Evolutionary conservation across 179 eudicot species (phyloP), one percentile per base, ranked within the genome.

Genomic region (Amaranthus tricolor): DNA sequence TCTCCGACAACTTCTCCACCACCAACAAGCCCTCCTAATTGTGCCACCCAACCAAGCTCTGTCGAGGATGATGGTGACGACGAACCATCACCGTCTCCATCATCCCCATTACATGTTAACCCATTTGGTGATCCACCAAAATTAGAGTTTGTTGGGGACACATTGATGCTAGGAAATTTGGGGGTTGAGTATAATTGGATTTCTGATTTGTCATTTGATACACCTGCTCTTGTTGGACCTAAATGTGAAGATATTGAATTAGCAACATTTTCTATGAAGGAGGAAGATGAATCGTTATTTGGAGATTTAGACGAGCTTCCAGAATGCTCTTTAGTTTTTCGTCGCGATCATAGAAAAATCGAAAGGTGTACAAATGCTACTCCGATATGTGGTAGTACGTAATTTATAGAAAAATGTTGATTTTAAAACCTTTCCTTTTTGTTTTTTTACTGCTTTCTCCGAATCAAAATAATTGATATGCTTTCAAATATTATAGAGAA

Each of bases 231-330:
- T 7, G 81, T 82, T 76, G 83, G 83, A 3, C 85, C 83, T n/a
- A 71, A 47, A n/a, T 79, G 66, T 19, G 85, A 62, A 0, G 83
- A 84, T 51, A 44, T 21, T 66, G 85, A 84, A 66, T 71, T 82
- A 60, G 53, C 76, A 6, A 61, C 77, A 4, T 78, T 72, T 21
- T 54, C 80, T 0, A 80, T 80, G 80, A 75, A 79, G 58, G 89
- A 87, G 73, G 93, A 87, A 58, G 93, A 89, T 64, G 84, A 82
- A 68, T 74, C 71, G 15, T 51, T 87, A 60, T 87, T 85, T 68
- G 90, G 86, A 66, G 90, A 87, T 66, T 71, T 87, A 70, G 90
- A 68, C 9, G 90, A 87, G 63, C 68, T 87, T 68, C 90, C 88
- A 0, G 90, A 85, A 70, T 83, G 85, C 51, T 87, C 90, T 0